phyloP scores from a whole-genome alignment of 2,329 filamentous ascomycete genomes.

The Pseudocercospora fijiensis region DNA sequence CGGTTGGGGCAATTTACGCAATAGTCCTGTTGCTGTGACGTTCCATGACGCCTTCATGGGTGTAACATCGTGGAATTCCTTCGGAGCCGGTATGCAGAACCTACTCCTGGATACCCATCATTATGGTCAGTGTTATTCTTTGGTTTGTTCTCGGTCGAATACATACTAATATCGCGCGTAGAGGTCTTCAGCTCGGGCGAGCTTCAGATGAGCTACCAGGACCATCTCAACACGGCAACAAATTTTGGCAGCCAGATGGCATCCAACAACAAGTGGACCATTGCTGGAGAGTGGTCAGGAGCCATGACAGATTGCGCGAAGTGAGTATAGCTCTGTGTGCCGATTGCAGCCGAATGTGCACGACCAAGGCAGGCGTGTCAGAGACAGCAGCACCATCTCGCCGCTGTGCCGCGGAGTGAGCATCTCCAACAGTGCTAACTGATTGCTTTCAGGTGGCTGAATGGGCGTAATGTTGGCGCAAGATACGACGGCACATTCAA shows the following conservation, averaged over 20 bases:
- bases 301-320: slow-evolving; percentile 51
- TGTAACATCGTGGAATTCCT: slow-evolving; percentile 47
- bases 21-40: slow-evolving; percentile 44
- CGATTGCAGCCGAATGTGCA: too few species aligned
- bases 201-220: slow-evolving; percentile 39
- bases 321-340: too few species aligned
- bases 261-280: slow-evolving; percentile 48
- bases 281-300: slow-evolving; percentile 50
- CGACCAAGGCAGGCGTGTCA: too few species aligned
- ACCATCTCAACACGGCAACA: slow-evolving; percentile 47
- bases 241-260: slow-evolving; percentile 49
- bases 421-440: too few species aligned
- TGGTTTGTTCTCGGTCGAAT: not conserved
- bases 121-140: slow-evolving; percentile 35
- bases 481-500: slow-evolving; percentile 47
- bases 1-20: slow-evolving; percentile 48
- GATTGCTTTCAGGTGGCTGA: too few species aligned
- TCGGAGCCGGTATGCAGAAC: slow-evolving; percentile 46
- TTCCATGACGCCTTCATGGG: slow-evolving; percentile 52
- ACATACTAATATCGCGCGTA: not conserved
- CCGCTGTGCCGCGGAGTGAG: too few species aligned
- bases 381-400: too few species aligned
- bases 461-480: slow-evolving; percentile 49
- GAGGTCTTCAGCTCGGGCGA: slow-evolving; percentile 46
- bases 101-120: slow-evolving; percentile 49